Percentiles rank a stretch among this genome's conserved stretches.
Conservation (phyloP, 225 moss, liverwort and hornwort genomes). For the Neckera pumila region DNA sequence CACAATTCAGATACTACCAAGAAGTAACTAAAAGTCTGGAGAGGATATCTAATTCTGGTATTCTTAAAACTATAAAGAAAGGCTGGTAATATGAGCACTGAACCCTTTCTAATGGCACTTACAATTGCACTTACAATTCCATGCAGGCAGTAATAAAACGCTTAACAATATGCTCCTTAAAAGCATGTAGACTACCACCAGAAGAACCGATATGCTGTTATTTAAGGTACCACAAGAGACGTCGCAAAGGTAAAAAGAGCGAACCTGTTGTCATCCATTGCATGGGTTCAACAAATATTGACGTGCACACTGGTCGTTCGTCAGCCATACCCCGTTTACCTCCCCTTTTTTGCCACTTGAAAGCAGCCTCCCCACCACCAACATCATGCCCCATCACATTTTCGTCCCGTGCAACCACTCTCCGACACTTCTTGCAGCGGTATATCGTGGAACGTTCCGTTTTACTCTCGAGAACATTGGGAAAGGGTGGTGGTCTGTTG, state of each 20-base stretch:
- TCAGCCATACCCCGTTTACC: constrained; percentile 36
- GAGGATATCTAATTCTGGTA: background rate
- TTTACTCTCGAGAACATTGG: constrained; percentile 15
- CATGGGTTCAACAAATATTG: constrained; percentile 95
- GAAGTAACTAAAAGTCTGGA: background rate
- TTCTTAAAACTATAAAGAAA: background rate
- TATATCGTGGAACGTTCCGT: constrained; percentile 33
- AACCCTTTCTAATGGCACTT: background rate
- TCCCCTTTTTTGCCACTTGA: constrained; percentile 67
- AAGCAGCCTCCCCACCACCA: constrained; percentile 58
- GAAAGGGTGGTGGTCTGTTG: constrained; percentile 8
- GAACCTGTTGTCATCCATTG: constrained; percentile 95
- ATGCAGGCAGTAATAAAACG: background rate
- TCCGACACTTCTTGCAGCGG: constrained; percentile 88
- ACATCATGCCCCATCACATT: constrained; percentile 72
- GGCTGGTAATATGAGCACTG: background rate
- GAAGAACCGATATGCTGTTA: background rate
- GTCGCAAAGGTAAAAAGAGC: background rate
- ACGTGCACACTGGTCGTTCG: constrained; percentile 73
- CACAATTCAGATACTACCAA: background rate
- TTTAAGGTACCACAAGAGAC: background rate
- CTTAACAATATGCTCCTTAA: background rate
- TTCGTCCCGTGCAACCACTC: constrained; percentile 67
- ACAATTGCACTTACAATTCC: background rate
- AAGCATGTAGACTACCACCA: background rate